Evolutionary conservation across 176 grass and related monocot species (phyloP).

Genomic region (Rhynchospora tenuis): DNA sequence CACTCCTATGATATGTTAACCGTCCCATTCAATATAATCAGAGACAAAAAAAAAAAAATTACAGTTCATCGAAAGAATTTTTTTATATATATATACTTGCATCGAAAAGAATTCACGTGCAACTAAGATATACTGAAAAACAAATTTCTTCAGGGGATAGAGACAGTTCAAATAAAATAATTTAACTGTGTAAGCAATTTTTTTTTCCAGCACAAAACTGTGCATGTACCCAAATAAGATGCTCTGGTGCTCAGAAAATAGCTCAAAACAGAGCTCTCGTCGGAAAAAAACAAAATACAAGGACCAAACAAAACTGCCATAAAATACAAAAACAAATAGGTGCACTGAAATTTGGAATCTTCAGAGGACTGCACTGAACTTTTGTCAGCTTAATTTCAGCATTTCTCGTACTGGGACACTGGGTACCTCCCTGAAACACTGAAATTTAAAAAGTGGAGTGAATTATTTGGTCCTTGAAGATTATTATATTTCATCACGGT

Average conservation of each 20-base stretch:
- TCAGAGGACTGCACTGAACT: conserved; percentile 8
- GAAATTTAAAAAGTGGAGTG: neutral
- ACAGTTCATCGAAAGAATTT: too few species aligned
- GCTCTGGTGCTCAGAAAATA: neutral
- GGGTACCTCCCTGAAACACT: neutral
- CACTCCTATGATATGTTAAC: too few species aligned
- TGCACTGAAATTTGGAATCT: conserved; percentile 25
- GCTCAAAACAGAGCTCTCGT: neutral
- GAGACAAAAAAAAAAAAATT: too few species aligned
- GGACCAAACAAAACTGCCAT: conserved; percentile 15
- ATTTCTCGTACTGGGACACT: neutral
- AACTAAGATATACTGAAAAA: too few species aligned
- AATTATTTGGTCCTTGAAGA: neutral
- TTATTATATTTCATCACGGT: neutral
- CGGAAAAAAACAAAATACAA: conserved; percentile 11
- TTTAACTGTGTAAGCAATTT: neutral
- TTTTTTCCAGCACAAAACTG: neutral
- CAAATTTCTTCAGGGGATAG: too few species aligned
- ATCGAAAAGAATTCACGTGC: too few species aligned
- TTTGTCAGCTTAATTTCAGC: conserved; percentile 27
- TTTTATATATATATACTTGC: too few species aligned
- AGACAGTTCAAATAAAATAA: neutral
- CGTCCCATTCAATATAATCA: too few species aligned
- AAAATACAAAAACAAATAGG: conserved; percentile 12
- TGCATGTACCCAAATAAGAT: neutral